phyloP scores from a whole-genome alignment of 139 green algal species.

The Pseudopediastrum boryanum region DNA sequence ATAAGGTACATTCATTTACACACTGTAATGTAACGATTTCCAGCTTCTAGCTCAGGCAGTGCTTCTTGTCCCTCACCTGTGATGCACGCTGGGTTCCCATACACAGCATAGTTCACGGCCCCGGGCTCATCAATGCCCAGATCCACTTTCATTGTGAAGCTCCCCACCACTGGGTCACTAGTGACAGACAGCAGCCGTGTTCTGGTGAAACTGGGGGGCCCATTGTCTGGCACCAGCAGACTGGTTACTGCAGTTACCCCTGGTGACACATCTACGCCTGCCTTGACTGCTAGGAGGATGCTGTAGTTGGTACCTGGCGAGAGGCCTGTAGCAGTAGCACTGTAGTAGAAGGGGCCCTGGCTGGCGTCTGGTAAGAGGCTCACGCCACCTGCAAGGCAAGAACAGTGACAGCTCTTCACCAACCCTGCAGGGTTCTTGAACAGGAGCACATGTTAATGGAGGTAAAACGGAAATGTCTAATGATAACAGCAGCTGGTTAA shows the following conservation, averaged over 20 bases:
- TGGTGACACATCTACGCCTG: slow-evolving; percentile 13
- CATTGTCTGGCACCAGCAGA: slow-evolving; percentile 46
- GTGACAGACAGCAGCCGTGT: slow-evolving; percentile 5
- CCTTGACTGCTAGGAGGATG: slow-evolving; percentile 40
- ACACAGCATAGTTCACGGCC: slow-evolving; percentile 42
- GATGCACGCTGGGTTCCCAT: slow-evolving; percentile 41
- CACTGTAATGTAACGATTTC: background rate
- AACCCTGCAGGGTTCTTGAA: too few relatives aligned
- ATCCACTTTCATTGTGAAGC: slow-evolving; percentile 39
- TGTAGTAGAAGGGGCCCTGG: background rate
- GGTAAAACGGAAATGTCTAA: too few relatives aligned
- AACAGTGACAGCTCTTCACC: too few relatives aligned
- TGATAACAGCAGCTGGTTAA: too few relatives aligned
- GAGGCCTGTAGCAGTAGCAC: slow-evolving; percentile 13
- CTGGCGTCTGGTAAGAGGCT: background rate
- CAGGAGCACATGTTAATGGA: too few relatives aligned
- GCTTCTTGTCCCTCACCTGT: slow-evolving; percentile 5
- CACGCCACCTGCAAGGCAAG: too few relatives aligned
- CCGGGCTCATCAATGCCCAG: slow-evolving; percentile 40
- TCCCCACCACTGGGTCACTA: background rate
- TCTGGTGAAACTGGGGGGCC: slow-evolving; percentile 41
- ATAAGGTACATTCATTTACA: background rate
- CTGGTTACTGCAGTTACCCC: slow-evolving; percentile 40
- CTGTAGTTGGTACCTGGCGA: slow-evolving; percentile 49
- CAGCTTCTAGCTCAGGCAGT: background rate